phyloP scores from a whole-genome alignment of 352 stramenopile species.

The Phytophthora pini region DNA sequence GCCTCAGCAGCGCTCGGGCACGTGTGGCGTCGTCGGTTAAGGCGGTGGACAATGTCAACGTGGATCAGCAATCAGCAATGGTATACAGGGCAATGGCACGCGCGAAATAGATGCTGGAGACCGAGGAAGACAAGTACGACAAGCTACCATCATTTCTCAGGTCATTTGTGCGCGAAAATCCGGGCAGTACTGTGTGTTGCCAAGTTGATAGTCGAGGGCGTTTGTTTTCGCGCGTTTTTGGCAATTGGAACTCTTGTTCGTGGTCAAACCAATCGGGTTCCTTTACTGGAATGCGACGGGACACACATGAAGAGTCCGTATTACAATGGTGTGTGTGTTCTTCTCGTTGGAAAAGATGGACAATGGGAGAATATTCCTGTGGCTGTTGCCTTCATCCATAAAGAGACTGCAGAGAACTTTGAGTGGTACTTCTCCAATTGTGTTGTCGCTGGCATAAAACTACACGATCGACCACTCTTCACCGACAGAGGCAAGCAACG shows the following conservation, averaged over 20 bases:
- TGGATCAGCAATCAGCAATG: neutral
- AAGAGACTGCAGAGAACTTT: constrained; percentile 9
- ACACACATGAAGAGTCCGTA: constrained; percentile 10
- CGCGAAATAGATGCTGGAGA: constrained; percentile 4
- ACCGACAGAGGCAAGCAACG: constrained; percentile 4
- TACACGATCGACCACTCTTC: neutral
- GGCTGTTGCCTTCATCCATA: constrained; percentile 5
- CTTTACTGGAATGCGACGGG: constrained; percentile 2
- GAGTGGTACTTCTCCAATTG: constrained; percentile 5
- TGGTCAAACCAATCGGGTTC: constrained; percentile 6
- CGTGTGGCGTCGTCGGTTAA: neutral
- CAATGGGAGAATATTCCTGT: constrained; percentile 1
- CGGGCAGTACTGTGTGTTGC: neutral
- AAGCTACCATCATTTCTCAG: constrained; percentile 3
- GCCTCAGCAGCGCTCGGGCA: neutral
- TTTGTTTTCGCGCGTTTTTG: constrained; percentile 1
- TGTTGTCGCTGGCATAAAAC: neutral
- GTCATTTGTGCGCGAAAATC: constrained; percentile 2
- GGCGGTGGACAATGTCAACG: neutral
- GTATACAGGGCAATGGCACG: constrained; percentile 1
- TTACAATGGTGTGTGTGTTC: constrained; percentile 6
- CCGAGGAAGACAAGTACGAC: neutral
- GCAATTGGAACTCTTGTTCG: neutral
- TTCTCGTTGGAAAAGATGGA: constrained; percentile 5
- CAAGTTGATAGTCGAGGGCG: neutral